These are phyloP conservation scores for Populus hybrid DNA, from an alignment of 441 rosid species.

Conservation along the genomic window DNA sequence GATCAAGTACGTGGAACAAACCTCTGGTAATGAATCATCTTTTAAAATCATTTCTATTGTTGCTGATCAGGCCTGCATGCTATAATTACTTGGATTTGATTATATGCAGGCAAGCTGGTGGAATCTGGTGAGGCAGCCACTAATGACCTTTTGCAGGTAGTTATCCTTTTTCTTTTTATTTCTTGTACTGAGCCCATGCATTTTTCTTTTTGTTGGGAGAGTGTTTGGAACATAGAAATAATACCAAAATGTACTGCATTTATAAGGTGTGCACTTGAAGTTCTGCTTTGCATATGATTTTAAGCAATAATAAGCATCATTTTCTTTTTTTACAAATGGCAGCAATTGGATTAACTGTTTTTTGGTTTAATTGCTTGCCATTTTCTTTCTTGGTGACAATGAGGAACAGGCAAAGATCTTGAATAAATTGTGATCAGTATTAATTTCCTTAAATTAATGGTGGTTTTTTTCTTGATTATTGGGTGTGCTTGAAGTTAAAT, in stretches of 20 bases:
- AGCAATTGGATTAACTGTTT: background rate
- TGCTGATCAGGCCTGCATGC: background rate
- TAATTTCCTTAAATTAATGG: background rate
- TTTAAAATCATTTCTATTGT: slow-evolving; percentile 3
- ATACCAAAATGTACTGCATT: background rate
- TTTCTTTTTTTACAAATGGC: background rate
- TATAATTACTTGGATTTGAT: slow-evolving; percentile 16
- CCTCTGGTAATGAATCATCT: slow-evolving; percentile 52
- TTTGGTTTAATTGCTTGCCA: background rate
- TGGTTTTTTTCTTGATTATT: background rate
- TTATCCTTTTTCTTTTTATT: background rate
- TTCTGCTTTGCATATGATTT: background rate
- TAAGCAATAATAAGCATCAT: background rate
- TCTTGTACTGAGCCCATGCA: background rate
- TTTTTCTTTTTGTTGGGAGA: background rate
- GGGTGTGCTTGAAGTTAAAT: background rate
- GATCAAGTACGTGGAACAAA: slow-evolving; percentile 77
- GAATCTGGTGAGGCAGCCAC: slow-evolving; percentile 50
- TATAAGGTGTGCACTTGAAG: background rate
- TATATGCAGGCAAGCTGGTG: slow-evolving; percentile 55
- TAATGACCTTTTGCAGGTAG: slow-evolving; percentile 68
- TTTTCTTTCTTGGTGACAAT: background rate
- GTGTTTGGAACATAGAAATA: background rate
- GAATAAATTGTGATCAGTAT: background rate
- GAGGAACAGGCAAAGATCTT: background rate